Percentiles rank a stretch among this genome's conserved stretches.
phyloP scores from a whole-genome alignment of 129 eudicot genomes.

The Daucus carota region DNA sequence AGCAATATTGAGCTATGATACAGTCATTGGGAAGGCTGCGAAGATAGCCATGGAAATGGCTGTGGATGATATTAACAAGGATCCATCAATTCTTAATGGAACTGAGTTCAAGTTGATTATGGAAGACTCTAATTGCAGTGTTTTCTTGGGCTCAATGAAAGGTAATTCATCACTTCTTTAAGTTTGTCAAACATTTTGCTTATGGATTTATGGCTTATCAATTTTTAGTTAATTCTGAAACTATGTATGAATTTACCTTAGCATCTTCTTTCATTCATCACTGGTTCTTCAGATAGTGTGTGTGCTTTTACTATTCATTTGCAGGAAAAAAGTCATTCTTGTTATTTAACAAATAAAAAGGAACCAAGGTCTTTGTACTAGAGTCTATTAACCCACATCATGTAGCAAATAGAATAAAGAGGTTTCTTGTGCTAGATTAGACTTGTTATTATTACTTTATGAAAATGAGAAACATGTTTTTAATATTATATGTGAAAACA shows the following conservation, averaged over 20 bases:
- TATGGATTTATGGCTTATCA: neutral
- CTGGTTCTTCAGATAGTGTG: neutral
- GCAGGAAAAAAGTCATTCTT: neutral
- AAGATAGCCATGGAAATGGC: slow-evolving; percentile 51
- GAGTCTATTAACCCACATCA: slow-evolving; percentile 1
- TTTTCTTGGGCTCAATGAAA: slow-evolving; percentile 37
- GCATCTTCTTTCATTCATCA: neutral
- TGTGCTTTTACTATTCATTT: neutral
- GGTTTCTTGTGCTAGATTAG: slow-evolving; percentile 1
- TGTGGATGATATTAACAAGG: slow-evolving; percentile 41
- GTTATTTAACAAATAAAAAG: neutral
- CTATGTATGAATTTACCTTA: neutral
- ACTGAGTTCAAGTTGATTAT: slow-evolving; percentile 37
- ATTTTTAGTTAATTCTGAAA: neutral
- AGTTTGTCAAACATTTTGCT: neutral
- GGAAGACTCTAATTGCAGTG: slow-evolving; percentile 49
- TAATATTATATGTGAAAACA: neutral
- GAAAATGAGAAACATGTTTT: neutral
- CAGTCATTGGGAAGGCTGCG: slow-evolving; percentile 58
- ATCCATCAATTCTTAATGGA: slow-evolving; percentile 41
- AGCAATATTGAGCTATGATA: slow-evolving; percentile 37
- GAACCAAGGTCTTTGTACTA: neutral
- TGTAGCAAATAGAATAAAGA: neutral
- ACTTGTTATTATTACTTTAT: neutral
- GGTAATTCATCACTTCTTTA: slow-evolving; percentile 19